These are phyloP conservation scores for Plectranthus barbatus DNA, from an alignment of 257 asterid species.

Conservation along the genomic window DNA sequence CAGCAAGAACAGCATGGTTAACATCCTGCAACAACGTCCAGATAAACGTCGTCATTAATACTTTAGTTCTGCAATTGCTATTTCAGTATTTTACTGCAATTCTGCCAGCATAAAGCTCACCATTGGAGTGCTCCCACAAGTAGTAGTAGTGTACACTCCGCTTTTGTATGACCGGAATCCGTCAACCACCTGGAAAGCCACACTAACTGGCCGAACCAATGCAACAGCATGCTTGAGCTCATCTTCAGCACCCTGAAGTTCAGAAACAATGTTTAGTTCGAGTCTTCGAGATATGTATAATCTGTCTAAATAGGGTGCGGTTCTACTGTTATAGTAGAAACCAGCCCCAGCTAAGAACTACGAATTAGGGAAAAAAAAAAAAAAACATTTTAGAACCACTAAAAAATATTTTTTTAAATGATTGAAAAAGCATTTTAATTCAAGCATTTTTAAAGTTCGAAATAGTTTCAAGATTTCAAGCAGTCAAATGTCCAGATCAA, in stretches of 20 bases:
- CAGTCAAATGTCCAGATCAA: too few relatives aligned
- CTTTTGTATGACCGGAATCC: slow-evolving; percentile 46
- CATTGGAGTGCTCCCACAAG: slow-evolving; percentile 64
- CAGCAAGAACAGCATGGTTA: slow-evolving; percentile 96
- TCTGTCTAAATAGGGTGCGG: not conserved
- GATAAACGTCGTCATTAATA: not conserved
- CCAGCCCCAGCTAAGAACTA: too few relatives aligned
- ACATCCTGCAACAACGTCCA: slow-evolving; percentile 50
- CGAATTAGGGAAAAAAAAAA: too few relatives aligned
- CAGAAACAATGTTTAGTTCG: not conserved
- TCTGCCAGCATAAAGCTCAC: too few relatives aligned
- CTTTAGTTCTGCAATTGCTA: too few relatives aligned
- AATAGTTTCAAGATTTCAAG: too few relatives aligned
- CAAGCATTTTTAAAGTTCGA: too few relatives aligned
- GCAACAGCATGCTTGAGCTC: slow-evolving; percentile 86
- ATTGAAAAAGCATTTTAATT: too few relatives aligned
- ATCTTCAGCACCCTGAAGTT: slow-evolving; percentile 75
- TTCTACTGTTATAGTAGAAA: too few relatives aligned
- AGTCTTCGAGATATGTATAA: not conserved
- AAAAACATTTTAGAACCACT: too few relatives aligned
- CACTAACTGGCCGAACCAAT: slow-evolving; percentile 69
- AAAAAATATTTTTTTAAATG: too few relatives aligned
- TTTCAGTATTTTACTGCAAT: too few relatives aligned
- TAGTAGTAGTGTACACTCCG: slow-evolving; percentile 67
- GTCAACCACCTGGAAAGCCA: slow-evolving; percentile 72